Percentiles rank a stretch among this genome's conserved stretches.
Conservation (phyloP, 495 filamentous ascomycete species). For the Astrothelium subdiscretum region DNA sequence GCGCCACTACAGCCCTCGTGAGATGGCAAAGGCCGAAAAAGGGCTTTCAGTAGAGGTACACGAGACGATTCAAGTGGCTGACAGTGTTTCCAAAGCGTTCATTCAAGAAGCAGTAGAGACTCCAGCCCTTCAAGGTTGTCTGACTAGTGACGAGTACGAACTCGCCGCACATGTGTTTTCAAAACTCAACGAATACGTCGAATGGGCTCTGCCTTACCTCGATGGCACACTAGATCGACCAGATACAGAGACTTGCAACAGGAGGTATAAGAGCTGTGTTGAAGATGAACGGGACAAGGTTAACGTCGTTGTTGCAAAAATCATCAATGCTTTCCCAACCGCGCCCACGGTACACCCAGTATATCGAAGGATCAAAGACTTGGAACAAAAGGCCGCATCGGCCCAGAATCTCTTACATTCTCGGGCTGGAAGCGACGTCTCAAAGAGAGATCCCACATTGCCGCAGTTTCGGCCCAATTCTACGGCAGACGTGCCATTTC, state of each 20-base stretch:
- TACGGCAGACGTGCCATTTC: background rate
- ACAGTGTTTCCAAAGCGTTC: background rate
- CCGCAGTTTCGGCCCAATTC: background rate
- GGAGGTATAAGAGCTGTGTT: background rate
- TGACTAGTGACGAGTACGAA: background rate
- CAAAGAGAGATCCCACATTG: background rate
- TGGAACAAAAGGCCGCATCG: background rate
- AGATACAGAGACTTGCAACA: background rate
- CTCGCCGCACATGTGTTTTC: background rate
- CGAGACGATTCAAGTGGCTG: background rate
- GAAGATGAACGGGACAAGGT: background rate
- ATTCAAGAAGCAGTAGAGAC: background rate
- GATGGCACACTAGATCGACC: background rate
- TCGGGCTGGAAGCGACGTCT: too few species aligned
- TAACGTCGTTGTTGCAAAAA: background rate
- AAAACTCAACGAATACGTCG: background rate
- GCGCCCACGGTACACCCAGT: background rate
- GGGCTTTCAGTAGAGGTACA: background rate
- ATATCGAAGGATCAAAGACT: background rate
- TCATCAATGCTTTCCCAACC: background rate
- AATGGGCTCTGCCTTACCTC: background rate
- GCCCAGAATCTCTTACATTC: background rate
- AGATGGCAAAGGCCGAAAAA: conserved; percentile 3
- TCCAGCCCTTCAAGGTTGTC: background rate
- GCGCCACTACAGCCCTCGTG: conserved; percentile 6